phyloP scores from a whole-genome alignment of 2,329 filamentous ascomycete genomes.

The Stemphylium lycopersici region DNA sequence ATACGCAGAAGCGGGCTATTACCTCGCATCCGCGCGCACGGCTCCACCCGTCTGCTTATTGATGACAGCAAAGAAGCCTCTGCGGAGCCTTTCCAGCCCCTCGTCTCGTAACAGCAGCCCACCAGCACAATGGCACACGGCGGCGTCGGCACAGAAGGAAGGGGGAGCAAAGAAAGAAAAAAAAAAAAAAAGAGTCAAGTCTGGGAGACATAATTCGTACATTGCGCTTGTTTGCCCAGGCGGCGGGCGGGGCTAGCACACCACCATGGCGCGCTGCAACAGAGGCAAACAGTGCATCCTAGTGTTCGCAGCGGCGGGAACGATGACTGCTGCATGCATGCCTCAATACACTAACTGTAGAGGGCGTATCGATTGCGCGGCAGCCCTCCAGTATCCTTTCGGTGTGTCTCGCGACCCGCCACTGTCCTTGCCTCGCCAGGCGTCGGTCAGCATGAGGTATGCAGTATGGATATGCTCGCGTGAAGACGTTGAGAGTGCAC shows the following conservation, averaged over 20 bases:
- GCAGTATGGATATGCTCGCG: not conserved
- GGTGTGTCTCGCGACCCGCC: not conserved
- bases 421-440: not conserved
- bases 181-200: too few species aligned
- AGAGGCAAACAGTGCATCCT: not conserved
- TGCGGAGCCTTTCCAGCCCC: not conserved
- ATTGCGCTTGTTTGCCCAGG: not conserved
- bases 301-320: slow-evolving; percentile 8
- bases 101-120: too few species aligned
- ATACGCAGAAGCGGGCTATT: slow-evolving; percentile 23
- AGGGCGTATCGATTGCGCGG: slow-evolving; percentile 33
- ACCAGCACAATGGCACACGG: too few species aligned
- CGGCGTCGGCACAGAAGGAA: too few species aligned
- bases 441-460: not conserved
- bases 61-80: slow-evolving; percentile 8
- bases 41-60: slow-evolving; percentile 22
- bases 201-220: not conserved
- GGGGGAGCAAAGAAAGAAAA: too few species aligned
- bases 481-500: slow-evolving; percentile 1
- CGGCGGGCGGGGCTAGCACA: not conserved
- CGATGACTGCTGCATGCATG: slow-evolving; percentile 23
- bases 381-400: not conserved
- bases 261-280: not conserved
- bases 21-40: slow-evolving; percentile 10
- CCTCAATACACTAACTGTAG: slow-evolving; percentile 18